Evolutionary conservation across 2,329 filamentous ascomycete genomes (phyloP).

Genomic region (Sphaerulina musiva): DNA sequence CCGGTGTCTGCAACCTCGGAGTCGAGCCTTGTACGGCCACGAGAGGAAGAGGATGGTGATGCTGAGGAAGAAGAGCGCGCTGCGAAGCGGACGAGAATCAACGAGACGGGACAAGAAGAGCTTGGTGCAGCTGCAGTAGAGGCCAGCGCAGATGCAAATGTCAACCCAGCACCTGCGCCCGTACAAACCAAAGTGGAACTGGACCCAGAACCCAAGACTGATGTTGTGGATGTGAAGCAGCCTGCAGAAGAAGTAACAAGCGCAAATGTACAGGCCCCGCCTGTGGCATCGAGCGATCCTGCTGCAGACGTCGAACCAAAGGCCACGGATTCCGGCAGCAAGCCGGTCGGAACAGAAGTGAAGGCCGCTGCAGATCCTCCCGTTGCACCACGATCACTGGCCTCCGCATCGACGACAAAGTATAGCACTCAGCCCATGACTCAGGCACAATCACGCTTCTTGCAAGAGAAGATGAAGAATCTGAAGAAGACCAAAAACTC

Average conservation of each 20-base stretch:
- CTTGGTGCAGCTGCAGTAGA: background rate
- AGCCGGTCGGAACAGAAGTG: conserved; percentile 8
- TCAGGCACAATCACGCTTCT: conserved; percentile 53
- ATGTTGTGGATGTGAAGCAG: conserved; percentile 3
- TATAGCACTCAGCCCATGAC: conserved; percentile 48
- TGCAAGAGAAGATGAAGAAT: conserved; percentile 61
- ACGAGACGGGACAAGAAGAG: background rate
- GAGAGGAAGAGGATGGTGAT: conserved; percentile 68
- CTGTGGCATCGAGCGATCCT: background rate
- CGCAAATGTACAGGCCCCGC: background rate
- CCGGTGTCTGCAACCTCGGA: conserved; percentile 42
- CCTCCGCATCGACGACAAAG: conserved; percentile 21
- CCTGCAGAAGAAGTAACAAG: background rate
- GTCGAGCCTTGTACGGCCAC: conserved; percentile 55
- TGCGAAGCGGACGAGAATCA: conserved; percentile 72
- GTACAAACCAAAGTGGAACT: background rate
- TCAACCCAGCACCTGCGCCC: background rate
- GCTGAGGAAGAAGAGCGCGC: conserved; percentile 52
- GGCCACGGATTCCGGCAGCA: background rate
- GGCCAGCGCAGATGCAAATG: background rate
- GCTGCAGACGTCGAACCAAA: background rate
- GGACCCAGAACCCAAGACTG: conserved; percentile 1
- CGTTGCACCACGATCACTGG: conserved; percentile 7
- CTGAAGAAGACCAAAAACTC: conserved; percentile 84
- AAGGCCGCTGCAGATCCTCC: conserved; percentile 9